Evolutionary conservation across 495 filamentous ascomycete species (phyloP), one percentile per base, ranked within the genome.

Genomic region (Parachaetomium inaequale): DNA sequence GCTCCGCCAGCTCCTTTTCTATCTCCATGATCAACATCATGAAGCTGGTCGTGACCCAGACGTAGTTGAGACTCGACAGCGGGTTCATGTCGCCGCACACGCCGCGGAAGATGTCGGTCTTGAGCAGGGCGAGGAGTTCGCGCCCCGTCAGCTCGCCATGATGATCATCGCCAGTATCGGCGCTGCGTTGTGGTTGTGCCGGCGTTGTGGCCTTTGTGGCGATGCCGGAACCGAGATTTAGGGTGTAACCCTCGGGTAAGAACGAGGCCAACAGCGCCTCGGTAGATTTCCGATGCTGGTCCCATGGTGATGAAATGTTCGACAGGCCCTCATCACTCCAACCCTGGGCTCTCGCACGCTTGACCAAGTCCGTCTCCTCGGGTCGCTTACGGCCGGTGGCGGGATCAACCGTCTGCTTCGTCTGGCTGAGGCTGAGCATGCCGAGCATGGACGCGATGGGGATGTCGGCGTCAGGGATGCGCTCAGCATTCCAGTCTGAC

Each of bases 1-100:
- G 76, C 61, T 80, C 82, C 40, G 81, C 75, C 29, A 88, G 74
- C 64, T 88, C 85, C 64, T 85, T 82, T 69, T 86, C 85, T 28
- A 88, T 76, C 82, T 82, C 31, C 2, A 36, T 12, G 51, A 74
- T 71, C 12, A 55, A 43, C 17, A 59, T 40, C 61, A 72, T 60
- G 47, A 71, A 68, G 23, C 28, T n/a, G 7, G 38, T 51, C 61
- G 70, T 70, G 17, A 70, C 55, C 55, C 31, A 68, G 32, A 67
- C 36, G 38, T 66, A 73, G 59, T 75, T 76, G 14, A 76, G 29
- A 42, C 69, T 67, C 6, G 69, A 74, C 11, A 70, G 42, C 11
- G 74, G 72, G 23, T 14, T 21, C 34, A 21, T 10, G 2, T 31
- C 15, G 38, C 25, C 47, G 47, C 2, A n/a, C 12, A 51, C 5